Conservation (phyloP, 305 asterid species). For the Solanum hybrid region DNA sequence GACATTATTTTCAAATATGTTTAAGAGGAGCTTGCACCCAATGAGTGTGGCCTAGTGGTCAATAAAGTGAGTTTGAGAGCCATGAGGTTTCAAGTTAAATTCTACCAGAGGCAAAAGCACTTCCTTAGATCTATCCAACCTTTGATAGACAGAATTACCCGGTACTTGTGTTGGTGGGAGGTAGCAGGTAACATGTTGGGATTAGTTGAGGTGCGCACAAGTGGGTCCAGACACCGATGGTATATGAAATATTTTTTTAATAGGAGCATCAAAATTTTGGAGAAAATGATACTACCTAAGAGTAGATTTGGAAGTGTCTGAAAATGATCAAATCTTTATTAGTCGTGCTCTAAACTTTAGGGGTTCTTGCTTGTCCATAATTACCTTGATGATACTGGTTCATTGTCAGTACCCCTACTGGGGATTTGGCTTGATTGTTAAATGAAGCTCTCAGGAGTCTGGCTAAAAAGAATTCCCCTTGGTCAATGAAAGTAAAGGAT, state of each 20-base stretch:
- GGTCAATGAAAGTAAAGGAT: not conserved
- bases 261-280: not conserved
- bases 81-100: not conserved
- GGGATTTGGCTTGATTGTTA: not conserved
- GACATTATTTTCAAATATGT: not conserved
- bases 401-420: not conserved
- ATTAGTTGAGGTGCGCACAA: not conserved
- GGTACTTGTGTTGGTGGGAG: not conserved
- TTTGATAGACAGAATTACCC: not conserved
- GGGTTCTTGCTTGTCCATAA: not conserved
- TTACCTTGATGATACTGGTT: not conserved
- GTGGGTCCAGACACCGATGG: not conserved
- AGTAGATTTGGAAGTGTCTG: not conserved
- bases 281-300: not conserved
- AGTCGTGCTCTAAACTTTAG: not conserved
- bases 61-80: not conserved
- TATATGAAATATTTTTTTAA: too few relatives aligned
- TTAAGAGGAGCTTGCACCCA: not conserved
- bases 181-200: not conserved
- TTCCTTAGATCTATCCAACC: not conserved
- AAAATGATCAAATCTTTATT: not conserved
- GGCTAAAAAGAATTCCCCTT: not conserved
- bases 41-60: not conserved
- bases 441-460: not conserved
- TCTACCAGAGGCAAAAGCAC: not conserved